Evolutionary conservation across 768 basidiomycete species (phyloP), one percentile per base, ranked within the genome.

Genomic region (Rhodosporidiobolus sp.): DNA sequence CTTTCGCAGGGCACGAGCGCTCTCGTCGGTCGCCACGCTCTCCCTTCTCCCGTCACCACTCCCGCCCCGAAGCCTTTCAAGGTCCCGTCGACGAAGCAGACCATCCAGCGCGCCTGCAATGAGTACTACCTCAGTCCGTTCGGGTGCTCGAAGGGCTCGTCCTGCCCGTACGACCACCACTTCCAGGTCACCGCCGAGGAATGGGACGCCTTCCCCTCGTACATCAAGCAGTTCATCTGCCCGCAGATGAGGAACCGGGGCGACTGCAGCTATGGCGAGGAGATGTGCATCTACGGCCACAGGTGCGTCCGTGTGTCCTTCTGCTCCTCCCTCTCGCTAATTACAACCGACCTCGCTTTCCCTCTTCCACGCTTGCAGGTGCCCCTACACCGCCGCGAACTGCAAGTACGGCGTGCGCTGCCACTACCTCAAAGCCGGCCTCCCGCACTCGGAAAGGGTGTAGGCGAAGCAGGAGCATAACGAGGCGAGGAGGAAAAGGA

Each of bases 141-240:
- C 5, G 57, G 57, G 10, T 67, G 65, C 35, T 12, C 11, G 24
- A 12, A 16, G 0, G 35, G 17, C 11, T 24, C 4, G 1, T 6
- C 48, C 34, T 67, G 65, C 35, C 30, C 24, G 10, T 67, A 59
- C 49, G 38, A 34, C 11, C 65, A 67, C 65, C 5, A 24, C 11
- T 59, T 52, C 57, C 3, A 14, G 2, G 50, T 46, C 30, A 12
- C 16, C 35, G 43, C 1, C 5, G 22, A n/a, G 14, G 48, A n/a
- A 34, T 4, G 30, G 6, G 3, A 9, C 9, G 26, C 11, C 30
- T 67, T 52, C 35, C 35, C 5, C 5, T 7, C 12, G 1, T 67
- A 58, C 57, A 34, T 67, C 65, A 67, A 67, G 55, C 11, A 19
- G 19, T 43, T 28, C 8, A 2, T 59, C 24, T 67, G 65, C 57